Evolutionary conservation across 768 basidiomycete species (phyloP), one percentile per base, ranked within the genome.

Genomic region (Rhodotorula babjevae): DNA sequence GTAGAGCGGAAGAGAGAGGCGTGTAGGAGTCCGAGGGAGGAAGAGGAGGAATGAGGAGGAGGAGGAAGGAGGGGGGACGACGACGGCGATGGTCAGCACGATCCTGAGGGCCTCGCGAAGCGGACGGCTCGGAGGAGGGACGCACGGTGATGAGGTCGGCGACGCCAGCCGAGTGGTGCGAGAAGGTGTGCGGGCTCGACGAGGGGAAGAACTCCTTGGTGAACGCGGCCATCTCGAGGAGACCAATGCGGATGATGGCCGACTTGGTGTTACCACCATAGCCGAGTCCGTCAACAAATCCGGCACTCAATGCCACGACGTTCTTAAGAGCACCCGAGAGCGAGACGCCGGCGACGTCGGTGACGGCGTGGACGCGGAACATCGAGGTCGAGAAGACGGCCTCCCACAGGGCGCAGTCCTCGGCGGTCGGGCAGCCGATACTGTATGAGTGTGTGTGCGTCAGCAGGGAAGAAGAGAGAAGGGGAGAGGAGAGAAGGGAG

Each of bases 251-350:
- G 81, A 84, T 83, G 77, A 84, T 81, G 49, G 83, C 83, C 21
- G 83, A 82, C 65, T 75, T 75, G 60, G 74, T 75, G 71, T 75
- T 75, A 27, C 74, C 74, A 3, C 74, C 74, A 36, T 36, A 60
- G 19, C 77, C 77, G 18, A 84, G 73, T 16, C 83, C 83, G 66
- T 84, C 83, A 31, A 80, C 73, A 61, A 84, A 80, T 3, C 83
- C 83, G 40, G 82, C 55, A 0, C 25, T 56, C 16, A 66, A 23
- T 10, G 68, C 72, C 2, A 83, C 82, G 66, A 84, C 80, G 78
- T 82, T 84, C 79, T 84, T 84, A 47, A 84, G 77, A 0, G 83
- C 83, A 12, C 83, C 83, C 56, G 82, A 83, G 46, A 84, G 79
- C 47, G 79, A 80, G 49, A 83, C 83, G 53, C 83, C 83, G 23